Conservation (phyloP, 2,329 filamentous ascomycete genomes). For the Magnaporthiopsis incrustans region DNA sequence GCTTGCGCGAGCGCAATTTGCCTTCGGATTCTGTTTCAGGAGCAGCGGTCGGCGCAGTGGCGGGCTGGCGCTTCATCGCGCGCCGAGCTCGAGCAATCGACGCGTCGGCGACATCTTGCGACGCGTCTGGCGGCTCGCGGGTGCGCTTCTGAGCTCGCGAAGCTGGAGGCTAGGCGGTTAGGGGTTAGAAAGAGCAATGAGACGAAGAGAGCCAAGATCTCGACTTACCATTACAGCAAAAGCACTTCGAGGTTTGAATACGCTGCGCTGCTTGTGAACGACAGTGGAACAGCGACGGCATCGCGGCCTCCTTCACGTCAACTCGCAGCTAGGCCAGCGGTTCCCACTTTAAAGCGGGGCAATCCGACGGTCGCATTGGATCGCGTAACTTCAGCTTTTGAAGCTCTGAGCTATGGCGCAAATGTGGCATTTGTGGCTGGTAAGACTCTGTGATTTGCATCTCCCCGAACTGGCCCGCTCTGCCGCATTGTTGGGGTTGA, state of each 20-base stretch:
- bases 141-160: constrained; percentile 24
- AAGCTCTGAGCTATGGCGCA: not conserved
- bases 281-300: not conserved
- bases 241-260: not conserved
- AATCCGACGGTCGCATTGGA: not conserved
- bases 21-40: not conserved
- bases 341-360: not conserved
- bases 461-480: too few relatives aligned
- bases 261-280: rapidly evolving
- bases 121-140: constrained; percentile 23
- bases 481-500: not conserved
- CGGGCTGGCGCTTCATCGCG: constrained; percentile 9
- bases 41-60: not conserved
- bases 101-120: constrained; percentile 15
- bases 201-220: not conserved
- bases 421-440: not conserved
- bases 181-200: not conserved
- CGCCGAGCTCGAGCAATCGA: constrained; percentile 10
- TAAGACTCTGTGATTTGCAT: not conserved
- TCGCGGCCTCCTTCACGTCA: not conserved
- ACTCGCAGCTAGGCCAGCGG: not conserved
- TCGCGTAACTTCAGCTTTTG: not conserved
- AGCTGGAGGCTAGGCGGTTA: constrained; percentile 15
- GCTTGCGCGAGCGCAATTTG: not conserved
- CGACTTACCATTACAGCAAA: not conserved